Percentiles rank a stretch among this genome's conserved stretches.
Evolutionary conservation across 2,329 filamentous ascomycete species (phyloP).

Genomic region (Amauroascus niger): DNA sequence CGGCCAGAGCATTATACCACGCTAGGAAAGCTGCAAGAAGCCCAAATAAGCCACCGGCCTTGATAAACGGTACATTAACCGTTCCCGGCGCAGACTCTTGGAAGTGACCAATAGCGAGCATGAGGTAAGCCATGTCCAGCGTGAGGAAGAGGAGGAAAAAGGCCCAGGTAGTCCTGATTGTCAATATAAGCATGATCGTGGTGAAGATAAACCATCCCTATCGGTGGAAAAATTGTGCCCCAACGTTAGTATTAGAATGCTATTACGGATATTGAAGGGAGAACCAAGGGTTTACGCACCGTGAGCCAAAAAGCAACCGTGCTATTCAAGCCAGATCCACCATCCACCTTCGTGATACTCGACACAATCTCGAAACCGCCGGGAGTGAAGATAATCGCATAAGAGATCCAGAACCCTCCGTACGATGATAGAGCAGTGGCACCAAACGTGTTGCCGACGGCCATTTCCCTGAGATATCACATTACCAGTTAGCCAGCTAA

Average conservation of each 20-base stretch:
- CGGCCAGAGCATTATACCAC: constrained; percentile 79
- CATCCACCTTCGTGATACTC: constrained; percentile 31
- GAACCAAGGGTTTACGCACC: constrained; percentile 29
- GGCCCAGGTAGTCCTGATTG: constrained; percentile 64
- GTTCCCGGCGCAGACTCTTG: constrained; percentile 38
- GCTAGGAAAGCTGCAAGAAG: constrained; percentile 69
- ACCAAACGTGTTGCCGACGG: constrained; percentile 78
- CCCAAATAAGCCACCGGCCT: constrained; percentile 70
- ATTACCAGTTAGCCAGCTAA: background rate
- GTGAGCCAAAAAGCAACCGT: constrained; percentile 66
- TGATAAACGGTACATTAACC: constrained; percentile 46
- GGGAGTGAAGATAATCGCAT: constrained; percentile 62
- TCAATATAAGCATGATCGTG: constrained; percentile 61
- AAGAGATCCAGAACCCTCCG: constrained; percentile 73
- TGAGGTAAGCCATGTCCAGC: constrained; percentile 65
- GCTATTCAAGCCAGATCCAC: constrained; percentile 42
- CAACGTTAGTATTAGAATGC: background rate
- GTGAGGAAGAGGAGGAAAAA: constrained; percentile 71
- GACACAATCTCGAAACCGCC: constrained; percentile 53
- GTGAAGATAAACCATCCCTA: constrained; percentile 79
- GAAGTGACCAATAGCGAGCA: constrained; percentile 58
- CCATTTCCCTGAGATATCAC: constrained; percentile 59
- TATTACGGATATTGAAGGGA: background rate
- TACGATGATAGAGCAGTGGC: constrained; percentile 72
- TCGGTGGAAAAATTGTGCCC: constrained; percentile 11